phyloP scores from a whole-genome alignment of 345 rosid species.

The Lepidium africanum region DNA sequence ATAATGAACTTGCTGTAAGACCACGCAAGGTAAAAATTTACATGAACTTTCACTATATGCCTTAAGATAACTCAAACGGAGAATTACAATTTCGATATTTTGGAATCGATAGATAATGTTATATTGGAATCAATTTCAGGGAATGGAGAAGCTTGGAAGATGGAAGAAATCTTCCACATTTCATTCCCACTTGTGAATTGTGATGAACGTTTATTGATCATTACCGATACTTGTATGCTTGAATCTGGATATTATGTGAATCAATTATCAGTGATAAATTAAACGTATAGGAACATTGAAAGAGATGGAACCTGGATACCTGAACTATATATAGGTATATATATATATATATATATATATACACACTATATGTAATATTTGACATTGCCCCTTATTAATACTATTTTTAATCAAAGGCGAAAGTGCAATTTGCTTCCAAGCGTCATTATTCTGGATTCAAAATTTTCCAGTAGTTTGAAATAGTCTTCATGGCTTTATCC shows the following conservation, averaged over 20 bases:
- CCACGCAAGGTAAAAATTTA: conserved; percentile 47
- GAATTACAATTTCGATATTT: neutral
- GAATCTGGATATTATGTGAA: neutral
- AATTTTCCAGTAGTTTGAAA: conserved; percentile 4
- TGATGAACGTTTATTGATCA: neutral
- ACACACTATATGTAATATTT: neutral
- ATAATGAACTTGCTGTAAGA: conserved; percentile 54
- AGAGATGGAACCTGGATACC: neutral
- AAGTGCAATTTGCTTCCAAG: neutral
- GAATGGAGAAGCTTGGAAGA: conserved; percentile 80
- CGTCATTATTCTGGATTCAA: neutral
- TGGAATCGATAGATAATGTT: neutral
- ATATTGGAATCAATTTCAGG: conserved; percentile 35
- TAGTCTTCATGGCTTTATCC: neutral
- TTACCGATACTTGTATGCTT: neutral
- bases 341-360: too few species aligned
- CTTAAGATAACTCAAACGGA: neutral
- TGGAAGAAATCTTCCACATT: conserved; percentile 48
- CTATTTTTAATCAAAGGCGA: neutral
- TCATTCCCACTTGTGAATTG: conserved; percentile 3
- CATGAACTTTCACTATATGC: neutral
- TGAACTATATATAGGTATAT: neutral
- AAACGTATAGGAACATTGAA: neutral
- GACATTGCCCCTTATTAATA: neutral
- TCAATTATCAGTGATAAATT: neutral